Conservation (phyloP, 2,329 filamentous ascomycete species). For the Macrophomina tecta region DNA sequence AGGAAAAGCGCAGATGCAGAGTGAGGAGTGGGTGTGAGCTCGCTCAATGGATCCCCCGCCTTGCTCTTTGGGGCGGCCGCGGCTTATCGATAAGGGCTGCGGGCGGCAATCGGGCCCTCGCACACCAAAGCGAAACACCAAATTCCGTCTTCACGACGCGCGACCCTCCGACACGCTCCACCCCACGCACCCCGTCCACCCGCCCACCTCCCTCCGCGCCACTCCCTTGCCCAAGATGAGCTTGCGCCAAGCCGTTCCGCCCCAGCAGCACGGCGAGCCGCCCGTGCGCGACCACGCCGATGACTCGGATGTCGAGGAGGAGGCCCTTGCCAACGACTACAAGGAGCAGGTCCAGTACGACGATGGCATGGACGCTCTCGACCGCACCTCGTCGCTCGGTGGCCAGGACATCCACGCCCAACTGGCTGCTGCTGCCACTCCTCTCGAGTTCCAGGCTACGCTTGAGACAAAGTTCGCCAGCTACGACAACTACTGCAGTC, state of each 20-base stretch:
- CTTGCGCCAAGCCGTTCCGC: slow-evolving; percentile 43
- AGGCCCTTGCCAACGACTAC: slow-evolving; percentile 94
- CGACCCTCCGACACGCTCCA: slow-evolving; percentile 26
- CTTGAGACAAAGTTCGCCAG: slow-evolving; percentile 97
- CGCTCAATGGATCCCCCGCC: background rate
- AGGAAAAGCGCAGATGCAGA: background rate
- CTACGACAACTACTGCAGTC: slow-evolving; percentile 98
- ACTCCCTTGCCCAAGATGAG: slow-evolving; percentile 39
- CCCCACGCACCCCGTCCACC: slow-evolving; percentile 20
- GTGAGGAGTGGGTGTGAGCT: background rate
- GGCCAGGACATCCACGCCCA: slow-evolving; percentile 94
- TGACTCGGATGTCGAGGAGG: slow-evolving; percentile 95
- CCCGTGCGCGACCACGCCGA: slow-evolving; percentile 60
- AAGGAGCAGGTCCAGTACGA: slow-evolving; percentile 93
- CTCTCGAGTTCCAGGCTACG: slow-evolving; percentile 93
- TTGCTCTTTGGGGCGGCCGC: no score
- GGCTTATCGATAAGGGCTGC: slow-evolving; percentile 26
- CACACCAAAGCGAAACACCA: slow-evolving; percentile 30
- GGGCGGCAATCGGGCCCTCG: slow-evolving; percentile 3
- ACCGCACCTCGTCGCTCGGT: slow-evolving; percentile 67
- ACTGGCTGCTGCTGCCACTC: slow-evolving; percentile 88
- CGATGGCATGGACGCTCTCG: slow-evolving; percentile 81
- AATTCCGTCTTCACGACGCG: slow-evolving; percentile 29
- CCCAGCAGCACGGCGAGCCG: slow-evolving; percentile 50
- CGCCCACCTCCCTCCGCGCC: background rate